phyloP scores from a whole-genome alignment of 1,284 basidiomycete species.

The Thecaphora thlaspeos region DNA sequence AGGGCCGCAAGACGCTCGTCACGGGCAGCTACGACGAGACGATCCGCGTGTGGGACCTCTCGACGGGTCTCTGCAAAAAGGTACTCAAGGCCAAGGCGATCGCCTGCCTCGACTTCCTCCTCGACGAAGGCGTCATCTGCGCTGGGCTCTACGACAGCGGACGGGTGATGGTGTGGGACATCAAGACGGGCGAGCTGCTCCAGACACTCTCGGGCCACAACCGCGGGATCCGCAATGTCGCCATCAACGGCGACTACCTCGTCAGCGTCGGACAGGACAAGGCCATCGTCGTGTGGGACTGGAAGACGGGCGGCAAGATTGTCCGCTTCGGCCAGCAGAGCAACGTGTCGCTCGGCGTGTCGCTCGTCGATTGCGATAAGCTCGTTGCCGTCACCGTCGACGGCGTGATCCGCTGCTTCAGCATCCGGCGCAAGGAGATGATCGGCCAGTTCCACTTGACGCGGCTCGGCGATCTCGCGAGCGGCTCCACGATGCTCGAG shows the following conservation, averaged over 20 bases:
- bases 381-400: slow-evolving; percentile 87
- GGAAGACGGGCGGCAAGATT: slow-evolving; percentile 71
- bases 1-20: slow-evolving; percentile 67
- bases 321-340: slow-evolving; percentile 89
- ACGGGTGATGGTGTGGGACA: slow-evolving; percentile 46
- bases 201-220: slow-evolving; percentile 69
- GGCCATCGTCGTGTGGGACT: slow-evolving; percentile 82
- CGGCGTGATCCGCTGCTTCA: slow-evolving; percentile 84
- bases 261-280: slow-evolving; percentile 84
- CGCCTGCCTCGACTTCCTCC: slow-evolving; percentile 82
- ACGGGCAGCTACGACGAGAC: slow-evolving; percentile 93
- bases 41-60: slow-evolving; percentile 79
- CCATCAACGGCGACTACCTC: slow-evolving; percentile 76
- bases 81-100: slow-evolving; percentile 79
- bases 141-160: slow-evolving; percentile 90
- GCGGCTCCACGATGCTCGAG: slow-evolving; percentile 37
- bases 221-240: slow-evolving; percentile 73
- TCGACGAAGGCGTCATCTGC: slow-evolving; percentile 81
- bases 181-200: slow-evolving; percentile 59
- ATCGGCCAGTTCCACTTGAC: slow-evolving; percentile 82
- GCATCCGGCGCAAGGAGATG: slow-evolving; percentile 82
- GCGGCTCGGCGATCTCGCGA: slow-evolving; percentile 30
- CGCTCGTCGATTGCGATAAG: slow-evolving; percentile 68
- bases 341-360: slow-evolving; percentile 84
- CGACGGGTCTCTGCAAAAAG: slow-evolving; percentile 75